Conservation (phyloP, 805 yeast species). For the Kazachstania viticola region DNA sequence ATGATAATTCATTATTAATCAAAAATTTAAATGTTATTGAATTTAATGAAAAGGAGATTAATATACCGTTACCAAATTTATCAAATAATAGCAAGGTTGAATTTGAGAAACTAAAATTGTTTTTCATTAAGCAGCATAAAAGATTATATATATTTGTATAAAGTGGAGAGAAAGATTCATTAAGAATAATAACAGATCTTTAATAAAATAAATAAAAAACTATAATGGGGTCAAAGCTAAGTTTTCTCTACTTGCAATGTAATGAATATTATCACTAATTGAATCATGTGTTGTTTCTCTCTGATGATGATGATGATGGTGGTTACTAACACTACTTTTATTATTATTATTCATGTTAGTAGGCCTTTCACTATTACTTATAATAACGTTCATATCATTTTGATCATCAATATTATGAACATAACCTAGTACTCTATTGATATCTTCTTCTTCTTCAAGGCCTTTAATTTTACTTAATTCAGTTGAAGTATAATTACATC, state of each 20-base stretch:
- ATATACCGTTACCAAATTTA: constrained; percentile 30
- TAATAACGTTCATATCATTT: not conserved
- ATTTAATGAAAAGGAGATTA: constrained; percentile 19
- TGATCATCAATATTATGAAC: constrained; percentile 37
- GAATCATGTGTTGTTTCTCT: no score
- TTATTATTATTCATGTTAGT: no score
- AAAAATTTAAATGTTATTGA: constrained; percentile 18
- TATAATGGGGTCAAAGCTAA: constrained; percentile 56
- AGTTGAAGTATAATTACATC: constrained; percentile 74
- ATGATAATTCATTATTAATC: constrained; percentile 24
- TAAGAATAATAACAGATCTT: no score
- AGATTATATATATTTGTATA: constrained; percentile 26
- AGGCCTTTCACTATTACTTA: no score
- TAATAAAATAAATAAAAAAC: not conserved
- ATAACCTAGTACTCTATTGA: constrained; percentile 65
- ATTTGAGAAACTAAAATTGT: constrained; percentile 16
- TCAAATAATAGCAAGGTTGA: constrained; percentile 6
- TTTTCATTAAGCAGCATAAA: constrained; percentile 20
- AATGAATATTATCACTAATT: constrained; percentile 1
- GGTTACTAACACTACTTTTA: no score
- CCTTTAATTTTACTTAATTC: constrained; percentile 81
- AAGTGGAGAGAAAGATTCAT: not conserved
- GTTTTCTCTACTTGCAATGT: constrained; percentile 72
- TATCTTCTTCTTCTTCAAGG: constrained; percentile 62
- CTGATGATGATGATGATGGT: not conserved